phyloP scores from a whole-genome alignment of 768 basidiomycete species.

The Lentinus tigrinus region DNA sequence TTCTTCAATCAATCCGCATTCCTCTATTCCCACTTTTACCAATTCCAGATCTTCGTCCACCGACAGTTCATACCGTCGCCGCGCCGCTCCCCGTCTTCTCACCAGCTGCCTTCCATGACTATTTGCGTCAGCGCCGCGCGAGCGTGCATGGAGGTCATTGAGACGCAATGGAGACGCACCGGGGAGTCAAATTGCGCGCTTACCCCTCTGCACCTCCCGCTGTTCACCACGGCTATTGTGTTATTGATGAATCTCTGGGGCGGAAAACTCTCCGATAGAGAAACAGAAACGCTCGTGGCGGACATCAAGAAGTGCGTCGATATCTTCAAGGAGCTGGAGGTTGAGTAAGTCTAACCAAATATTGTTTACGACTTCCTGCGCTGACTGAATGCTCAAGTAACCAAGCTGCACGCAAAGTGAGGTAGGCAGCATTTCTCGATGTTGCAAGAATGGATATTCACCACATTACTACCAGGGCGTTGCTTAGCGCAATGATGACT shows the following conservation, averaged over 20 bases:
- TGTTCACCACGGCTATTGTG: slow-evolving; percentile 44
- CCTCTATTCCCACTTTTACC: slow-evolving; percentile 44
- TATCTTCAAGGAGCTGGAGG: slow-evolving; percentile 16
- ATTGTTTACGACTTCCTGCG: neutral
- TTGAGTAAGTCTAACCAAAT: slow-evolving; percentile 1
- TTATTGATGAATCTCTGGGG: slow-evolving; percentile 51
- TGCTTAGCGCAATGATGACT: neutral
- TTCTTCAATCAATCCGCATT: slow-evolving; percentile 36
- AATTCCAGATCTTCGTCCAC: slow-evolving; percentile 67
- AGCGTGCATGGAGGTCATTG: slow-evolving; percentile 69
- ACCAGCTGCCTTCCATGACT: slow-evolving; percentile 63
- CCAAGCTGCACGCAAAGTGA: neutral
- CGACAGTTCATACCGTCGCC: slow-evolving; percentile 75
- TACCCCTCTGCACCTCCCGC: slow-evolving; percentile 18
- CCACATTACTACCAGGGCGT: neutral
- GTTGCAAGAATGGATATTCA: neutral
- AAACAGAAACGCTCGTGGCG: slow-evolving; percentile 33
- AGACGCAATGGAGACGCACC: slow-evolving; percentile 38
- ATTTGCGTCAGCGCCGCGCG: slow-evolving; percentile 87
- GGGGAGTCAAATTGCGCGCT: neutral
- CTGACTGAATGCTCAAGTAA: neutral
- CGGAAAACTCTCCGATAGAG: slow-evolving; percentile 33
- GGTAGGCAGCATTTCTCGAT: neutral
- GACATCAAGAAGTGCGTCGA: slow-evolving; percentile 43
- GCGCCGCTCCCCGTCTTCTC: slow-evolving; percentile 40